Base-by-base conservation (phyloP, 768 basidiomycete genomes). In the Chiua virens region DNA sequence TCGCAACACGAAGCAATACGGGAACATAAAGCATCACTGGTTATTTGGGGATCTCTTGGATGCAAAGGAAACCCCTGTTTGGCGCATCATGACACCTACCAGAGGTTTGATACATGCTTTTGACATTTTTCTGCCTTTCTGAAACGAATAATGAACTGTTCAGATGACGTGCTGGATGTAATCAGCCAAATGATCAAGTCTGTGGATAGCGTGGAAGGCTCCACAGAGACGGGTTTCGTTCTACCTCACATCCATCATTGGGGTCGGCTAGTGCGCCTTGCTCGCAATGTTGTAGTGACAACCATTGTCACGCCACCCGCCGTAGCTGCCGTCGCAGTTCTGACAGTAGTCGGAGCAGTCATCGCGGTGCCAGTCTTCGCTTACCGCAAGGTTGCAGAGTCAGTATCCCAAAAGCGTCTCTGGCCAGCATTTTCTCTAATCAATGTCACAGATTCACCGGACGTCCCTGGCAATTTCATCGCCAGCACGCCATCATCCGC, bases 21-120 rank as follows among this genome's bases (percentile, higher is more conserved):
- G 50, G 11, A 58, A 49, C 23, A 27, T 61, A 11, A 61, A 55
- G 15, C 59, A 61, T 22, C 51, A 57, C 20, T 51, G 8, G 6
- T 17, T 47, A 5, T 42, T 42, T 28, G 42, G 42, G 2, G 42
- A 42, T 10, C 42, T 42, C 42, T n/a, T 42, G 8, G 42, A 18
- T 13, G n/a, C 42, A 11, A 42, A 28, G 20, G 42, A 42, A 42
- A 42, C 42, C 4, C 42, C 42, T n/a, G 18, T 42, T 18, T 42
- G 42, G 42, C 42, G 13, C 10, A 27, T 42, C 27, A n/a, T 11
- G 13, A 42, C 27, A 5, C 42, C 42, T 10, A 42, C 42, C 1
- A 42, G 42, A 42, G 42, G 42, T 42, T 28, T n/a, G 15, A 11
- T 7, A 7, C 27, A 1, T 27, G 6, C 27, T 27, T 27, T 27